phyloP scores from a whole-genome alignment of 495 filamentous ascomycete genomes.

The Xylaria curta region DNA sequence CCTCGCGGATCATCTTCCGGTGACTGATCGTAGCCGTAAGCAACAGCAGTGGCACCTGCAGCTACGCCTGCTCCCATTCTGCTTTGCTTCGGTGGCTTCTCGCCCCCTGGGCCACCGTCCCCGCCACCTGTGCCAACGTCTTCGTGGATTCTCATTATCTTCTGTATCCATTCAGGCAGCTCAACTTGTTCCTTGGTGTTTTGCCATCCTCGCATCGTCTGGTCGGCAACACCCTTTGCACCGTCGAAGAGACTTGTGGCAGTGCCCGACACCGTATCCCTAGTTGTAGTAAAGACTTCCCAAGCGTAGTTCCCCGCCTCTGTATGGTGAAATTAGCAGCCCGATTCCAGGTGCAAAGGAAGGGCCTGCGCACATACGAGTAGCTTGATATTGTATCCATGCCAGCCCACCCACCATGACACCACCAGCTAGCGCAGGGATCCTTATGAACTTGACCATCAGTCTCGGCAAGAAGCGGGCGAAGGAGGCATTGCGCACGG shows the following conservation, averaged over 20 bases:
- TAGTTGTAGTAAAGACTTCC: slow-evolving; percentile 74
- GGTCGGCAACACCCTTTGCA: slow-evolving; percentile 74
- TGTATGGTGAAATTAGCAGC: slow-evolving; percentile 45
- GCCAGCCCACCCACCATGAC: slow-evolving; percentile 83
- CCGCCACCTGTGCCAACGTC: slow-evolving; percentile 48
- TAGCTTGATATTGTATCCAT: slow-evolving; percentile 96
- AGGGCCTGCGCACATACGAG: slow-evolving; percentile 62
- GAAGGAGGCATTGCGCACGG: slow-evolving; percentile 87
- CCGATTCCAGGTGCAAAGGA: slow-evolving; percentile 21
- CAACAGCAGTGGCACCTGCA: slow-evolving; percentile 68
- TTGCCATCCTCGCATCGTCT: slow-evolving; percentile 80
- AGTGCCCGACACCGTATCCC: slow-evolving; percentile 68
- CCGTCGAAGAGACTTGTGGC: slow-evolving; percentile 71
- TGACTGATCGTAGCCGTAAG: slow-evolving; percentile 77
- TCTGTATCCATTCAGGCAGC: slow-evolving; percentile 85
- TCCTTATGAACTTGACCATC: slow-evolving; percentile 80
- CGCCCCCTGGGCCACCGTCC: slow-evolving; percentile 53
- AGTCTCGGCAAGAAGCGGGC: slow-evolving; percentile 84
- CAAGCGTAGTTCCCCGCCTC: slow-evolving; percentile 90
- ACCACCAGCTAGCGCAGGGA: slow-evolving; percentile 91
- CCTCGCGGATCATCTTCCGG: slow-evolving; percentile 72
- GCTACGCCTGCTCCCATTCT: slow-evolving; percentile 62
- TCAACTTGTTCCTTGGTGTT: slow-evolving; percentile 80
- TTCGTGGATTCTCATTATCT: slow-evolving; percentile 68
- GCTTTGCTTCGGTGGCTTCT: slow-evolving; percentile 65